Percentiles rank a stretch among this genome's conserved stretches.
Evolutionary conservation across 1,284 basidiomycete species (phyloP).

Genomic region (Tilletia caries): DNA sequence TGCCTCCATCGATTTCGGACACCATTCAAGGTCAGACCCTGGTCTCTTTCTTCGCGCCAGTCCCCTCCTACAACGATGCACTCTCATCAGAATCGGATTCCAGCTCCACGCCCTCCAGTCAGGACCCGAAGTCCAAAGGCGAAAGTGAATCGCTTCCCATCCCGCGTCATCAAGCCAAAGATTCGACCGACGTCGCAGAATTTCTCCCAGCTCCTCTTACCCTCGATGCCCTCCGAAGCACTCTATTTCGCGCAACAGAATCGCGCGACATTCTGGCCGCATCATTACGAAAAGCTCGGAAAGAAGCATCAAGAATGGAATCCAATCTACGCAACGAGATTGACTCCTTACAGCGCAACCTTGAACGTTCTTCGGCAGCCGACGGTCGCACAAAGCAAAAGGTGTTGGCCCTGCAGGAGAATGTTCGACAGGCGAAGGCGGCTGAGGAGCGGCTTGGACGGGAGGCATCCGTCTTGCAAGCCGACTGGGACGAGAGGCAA

Average conservation of each 20-base stretch:
- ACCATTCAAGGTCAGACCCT: neutral
- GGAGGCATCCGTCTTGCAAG: neutral
- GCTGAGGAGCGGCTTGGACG: neutral
- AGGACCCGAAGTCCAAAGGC: no score
- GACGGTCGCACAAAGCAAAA: slow-evolving; percentile 8
- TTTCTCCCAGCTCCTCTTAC: neutral
- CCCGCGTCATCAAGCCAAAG: neutral
- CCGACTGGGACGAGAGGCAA: slow-evolving; percentile 1
- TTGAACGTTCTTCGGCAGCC: neutral
- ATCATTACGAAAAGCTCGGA: slow-evolving; percentile 6
- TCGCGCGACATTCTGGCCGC: neutral
- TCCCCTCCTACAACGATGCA: neutral
- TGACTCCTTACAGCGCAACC: slow-evolving; percentile 3
- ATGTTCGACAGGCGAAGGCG: slow-evolving; percentile 4
- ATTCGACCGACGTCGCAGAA: neutral
- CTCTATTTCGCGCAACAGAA: neutral
- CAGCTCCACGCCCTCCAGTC: no score
- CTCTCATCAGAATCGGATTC: neutral
- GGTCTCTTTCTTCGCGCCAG: neutral
- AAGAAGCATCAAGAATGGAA: neutral
- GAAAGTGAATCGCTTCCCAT: neutral
- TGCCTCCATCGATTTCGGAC: neutral
- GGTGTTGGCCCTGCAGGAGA: slow-evolving; percentile 7
- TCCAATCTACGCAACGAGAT: slow-evolving; percentile 11
- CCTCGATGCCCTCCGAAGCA: neutral